Percentiles rank a stretch among this genome's conserved stretches.
phyloP scores from a whole-genome alignment of 345 rosid species.

The Streptanthus diversifolius region DNA sequence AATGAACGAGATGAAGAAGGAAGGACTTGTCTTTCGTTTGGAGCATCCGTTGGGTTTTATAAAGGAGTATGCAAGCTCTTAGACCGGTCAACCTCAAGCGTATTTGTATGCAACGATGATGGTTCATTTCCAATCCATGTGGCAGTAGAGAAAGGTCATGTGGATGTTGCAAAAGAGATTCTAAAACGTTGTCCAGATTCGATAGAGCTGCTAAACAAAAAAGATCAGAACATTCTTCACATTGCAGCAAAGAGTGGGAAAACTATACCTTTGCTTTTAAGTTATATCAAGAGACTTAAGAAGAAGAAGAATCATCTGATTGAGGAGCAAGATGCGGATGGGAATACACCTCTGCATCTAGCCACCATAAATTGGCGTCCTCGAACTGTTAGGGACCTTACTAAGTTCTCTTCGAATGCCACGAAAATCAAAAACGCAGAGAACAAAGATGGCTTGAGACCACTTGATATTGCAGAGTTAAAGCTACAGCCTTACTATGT shows the following conservation, averaged over 20 bases:
- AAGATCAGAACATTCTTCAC: constrained; percentile 15
- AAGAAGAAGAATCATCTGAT: background rate
- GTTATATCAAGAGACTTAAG: background rate
- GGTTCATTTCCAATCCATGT: constrained; percentile 12
- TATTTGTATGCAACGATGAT: background rate
- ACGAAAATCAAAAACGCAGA: too few relatives aligned
- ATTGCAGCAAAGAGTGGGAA: constrained; percentile 2
- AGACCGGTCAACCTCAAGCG: background rate
- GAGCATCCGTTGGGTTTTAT: background rate
- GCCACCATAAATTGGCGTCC: constrained; percentile 14
- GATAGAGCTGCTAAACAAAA: background rate
- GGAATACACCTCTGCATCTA: constrained; percentile 24
- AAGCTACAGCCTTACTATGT: background rate
- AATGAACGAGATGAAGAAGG: constrained; percentile 19
- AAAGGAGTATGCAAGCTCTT: background rate
- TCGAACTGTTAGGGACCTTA: background rate
- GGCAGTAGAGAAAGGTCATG: background rate
- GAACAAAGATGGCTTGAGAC: background rate
- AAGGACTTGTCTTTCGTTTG: constrained; percentile 10
- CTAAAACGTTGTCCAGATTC: background rate
- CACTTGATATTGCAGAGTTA: background rate
- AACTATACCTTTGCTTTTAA: background rate
- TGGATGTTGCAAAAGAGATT: background rate
- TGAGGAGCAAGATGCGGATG: constrained; percentile 11
- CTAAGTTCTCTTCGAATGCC: too few relatives aligned